phyloP scores from a whole-genome alignment of 352 stramenopile species.

The Globisporangium iwayamae region DNA sequence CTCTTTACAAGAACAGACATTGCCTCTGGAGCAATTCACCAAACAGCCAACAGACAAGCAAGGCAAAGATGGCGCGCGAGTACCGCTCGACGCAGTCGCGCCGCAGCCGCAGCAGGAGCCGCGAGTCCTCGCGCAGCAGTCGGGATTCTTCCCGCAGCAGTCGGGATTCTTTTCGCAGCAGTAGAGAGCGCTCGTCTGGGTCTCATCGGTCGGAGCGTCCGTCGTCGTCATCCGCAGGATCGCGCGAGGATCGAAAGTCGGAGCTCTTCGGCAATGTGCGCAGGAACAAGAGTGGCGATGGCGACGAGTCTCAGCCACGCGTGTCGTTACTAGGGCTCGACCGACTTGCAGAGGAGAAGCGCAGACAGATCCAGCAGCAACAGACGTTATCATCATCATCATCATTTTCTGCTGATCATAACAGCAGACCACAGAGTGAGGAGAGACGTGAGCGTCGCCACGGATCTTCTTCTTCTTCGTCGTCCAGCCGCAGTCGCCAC shows the following conservation, averaged over 20 bases:
- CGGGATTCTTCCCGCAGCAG: slow-evolving; percentile 16
- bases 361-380: slow-evolving; percentile 24
- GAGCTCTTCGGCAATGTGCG: slow-evolving; percentile 27
- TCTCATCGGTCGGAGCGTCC: slow-evolving; percentile 3
- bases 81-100: slow-evolving; percentile 7
- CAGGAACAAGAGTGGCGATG: not conserved
- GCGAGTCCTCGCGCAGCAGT: slow-evolving; percentile 13
- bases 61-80: slow-evolving; percentile 22
- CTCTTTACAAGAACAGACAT: too few species aligned
- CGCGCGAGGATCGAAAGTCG: slow-evolving; percentile 14
- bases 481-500: not conserved
- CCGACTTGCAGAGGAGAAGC: slow-evolving; percentile 58
- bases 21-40: too few species aligned
- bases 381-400: not conserved
- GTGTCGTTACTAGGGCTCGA: slow-evolving; percentile 60
- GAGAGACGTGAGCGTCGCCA: not conserved
- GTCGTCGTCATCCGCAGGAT: slow-evolving; percentile 3
- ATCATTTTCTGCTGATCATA: not conserved
- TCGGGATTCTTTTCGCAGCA: slow-evolving; percentile 1
- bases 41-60: not conserved
- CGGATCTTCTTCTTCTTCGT: not conserved
- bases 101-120: slow-evolving; percentile 21
- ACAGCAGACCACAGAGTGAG: not conserved
- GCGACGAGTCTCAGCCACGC: not conserved
- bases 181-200: slow-evolving; percentile 3